phyloP scores from a whole-genome alignment of 768 basidiomycete species.

The Trametes elegans region DNA sequence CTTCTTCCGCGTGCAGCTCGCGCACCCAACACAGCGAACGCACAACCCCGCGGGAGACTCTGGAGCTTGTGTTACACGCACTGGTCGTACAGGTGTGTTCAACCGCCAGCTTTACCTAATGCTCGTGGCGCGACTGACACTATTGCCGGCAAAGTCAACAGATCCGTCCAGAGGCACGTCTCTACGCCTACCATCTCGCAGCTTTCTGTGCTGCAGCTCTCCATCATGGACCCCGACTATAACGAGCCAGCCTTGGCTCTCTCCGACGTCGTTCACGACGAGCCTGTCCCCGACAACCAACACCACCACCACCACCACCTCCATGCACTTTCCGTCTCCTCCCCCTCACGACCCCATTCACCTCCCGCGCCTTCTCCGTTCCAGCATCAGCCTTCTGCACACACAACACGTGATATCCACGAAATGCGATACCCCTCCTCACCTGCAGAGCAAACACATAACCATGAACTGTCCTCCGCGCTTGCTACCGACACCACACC shows the following conservation, averaged over 20 bases:
- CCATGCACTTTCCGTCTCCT: slow-evolving; percentile 24
- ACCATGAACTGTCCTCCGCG: slow-evolving; percentile 33
- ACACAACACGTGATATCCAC: slow-evolving; percentile 31
- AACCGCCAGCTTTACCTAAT: background rate
- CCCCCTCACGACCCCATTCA: slow-evolving; percentile 18
- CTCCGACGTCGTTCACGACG: slow-evolving; percentile 84
- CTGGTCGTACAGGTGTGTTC: background rate
- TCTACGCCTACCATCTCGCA: background rate
- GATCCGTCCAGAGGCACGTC: slow-evolving; percentile 1
- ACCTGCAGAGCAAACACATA: slow-evolving; percentile 37
- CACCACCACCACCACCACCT: slow-evolving; percentile 33
- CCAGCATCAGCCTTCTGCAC: slow-evolving; percentile 15
- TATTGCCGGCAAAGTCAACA: background rate
- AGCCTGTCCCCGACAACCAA: slow-evolving; percentile 61
- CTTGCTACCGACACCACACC: slow-evolving; percentile 28
- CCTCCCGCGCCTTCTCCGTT: slow-evolving; percentile 22
- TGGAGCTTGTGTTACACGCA: no score
- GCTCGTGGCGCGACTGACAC: slow-evolving; percentile 9
- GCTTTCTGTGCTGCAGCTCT: background rate
- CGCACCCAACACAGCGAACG: background rate
- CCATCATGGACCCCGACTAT: slow-evolving; percentile 51
- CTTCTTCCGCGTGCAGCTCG: background rate
- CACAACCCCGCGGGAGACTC: background rate
- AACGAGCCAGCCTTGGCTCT: slow-evolving; percentile 61
- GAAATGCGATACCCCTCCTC: slow-evolving; percentile 34